These are phyloP conservation scores for Akanthomyces muscarius DNA, from an alignment of 2,329 filamentous ascomycete species.

Conservation along the genomic window DNA sequence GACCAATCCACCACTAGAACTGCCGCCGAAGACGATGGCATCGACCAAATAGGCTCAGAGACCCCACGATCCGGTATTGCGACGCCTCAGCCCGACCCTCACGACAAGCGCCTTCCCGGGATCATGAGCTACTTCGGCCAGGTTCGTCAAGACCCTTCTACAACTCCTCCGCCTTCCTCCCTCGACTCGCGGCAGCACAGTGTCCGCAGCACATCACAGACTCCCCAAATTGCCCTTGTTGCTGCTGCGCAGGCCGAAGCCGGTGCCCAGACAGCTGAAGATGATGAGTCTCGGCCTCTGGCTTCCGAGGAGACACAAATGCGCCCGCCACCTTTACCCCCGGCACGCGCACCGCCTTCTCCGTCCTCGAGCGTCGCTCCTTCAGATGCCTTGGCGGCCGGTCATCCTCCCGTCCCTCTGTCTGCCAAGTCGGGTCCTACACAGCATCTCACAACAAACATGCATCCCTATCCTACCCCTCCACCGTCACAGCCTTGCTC, in stretches of 20 bases:
- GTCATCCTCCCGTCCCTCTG: constrained; percentile 34
- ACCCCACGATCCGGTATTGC: constrained; percentile 87
- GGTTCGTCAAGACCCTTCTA: constrained; percentile 86
- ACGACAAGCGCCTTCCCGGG: constrained; percentile 91
- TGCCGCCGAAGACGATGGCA: constrained; percentile 63
- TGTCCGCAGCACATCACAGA: constrained; percentile 3
- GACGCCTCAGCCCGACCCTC: constrained; percentile 87
- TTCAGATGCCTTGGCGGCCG: constrained; percentile 2
- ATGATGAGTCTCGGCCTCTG: background rate
- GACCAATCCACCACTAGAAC: constrained; percentile 52
- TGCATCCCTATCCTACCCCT: constrained; percentile 52
- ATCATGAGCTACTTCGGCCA: constrained; percentile 98
- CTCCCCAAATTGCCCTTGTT: constrained; percentile 8
- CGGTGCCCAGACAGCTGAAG: background rate
- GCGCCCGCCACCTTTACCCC: background rate
- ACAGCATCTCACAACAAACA: constrained; percentile 31
- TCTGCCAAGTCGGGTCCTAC: constrained; percentile 27
- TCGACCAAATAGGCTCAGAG: constrained; percentile 76
- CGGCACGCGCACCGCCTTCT: background rate
- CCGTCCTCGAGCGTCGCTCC: background rate
- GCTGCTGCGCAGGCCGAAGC: background rate
- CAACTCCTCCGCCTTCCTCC: constrained; percentile 36
- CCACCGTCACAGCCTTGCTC: constrained; percentile 48
- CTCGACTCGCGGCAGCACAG: constrained; percentile 30
- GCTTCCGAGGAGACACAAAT: constrained; percentile 10